Evolutionary conservation across 352 stramenopile genomes (phyloP), one percentile per base, ranked within the genome.

Genomic region (Halophytophthora batemanensis): DNA sequence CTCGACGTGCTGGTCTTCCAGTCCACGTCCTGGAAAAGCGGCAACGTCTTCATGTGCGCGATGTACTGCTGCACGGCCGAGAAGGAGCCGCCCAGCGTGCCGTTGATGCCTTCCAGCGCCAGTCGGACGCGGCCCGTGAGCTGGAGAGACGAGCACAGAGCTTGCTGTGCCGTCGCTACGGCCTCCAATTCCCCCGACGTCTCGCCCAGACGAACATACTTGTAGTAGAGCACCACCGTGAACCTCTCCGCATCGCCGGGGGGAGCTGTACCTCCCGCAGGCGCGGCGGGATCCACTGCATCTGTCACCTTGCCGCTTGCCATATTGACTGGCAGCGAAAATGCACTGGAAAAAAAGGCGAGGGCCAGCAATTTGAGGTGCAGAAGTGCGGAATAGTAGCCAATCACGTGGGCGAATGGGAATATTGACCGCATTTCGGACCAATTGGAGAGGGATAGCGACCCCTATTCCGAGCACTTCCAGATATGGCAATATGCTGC

Each of bases 51-150:
- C 77, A 92, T 93, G 7, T 6, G 23, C 11, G 64, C 51, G 12
- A 90, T 72, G 71, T 96, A 96, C 49, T 66, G 53, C 18, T 83
- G 62, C 34, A 96, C 67, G 43, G 18, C 56, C 15, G 42, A 45
- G 0, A 35, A 47, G 3, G 56, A 52, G 14, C 82, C 83, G 17
- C 76, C 80, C 1, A 96, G 65, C 41, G 86, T 95, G 39, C 86
- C 86, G 53, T 96, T 96, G 60, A 96, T 82, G 36, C 86, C 86
- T 50, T 96, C 86, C n/a, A 66, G 48, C 12, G 82, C 81, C 23
- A 96, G 68, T 23, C 85, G 78, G 38, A 96, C 71, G 49, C 86
- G 78, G 25, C 86, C 86, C 3, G 57, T 64, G 54, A 96, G 80
- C 28, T 45, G 29, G 35, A 93, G 64, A 8, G 61, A 67, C 34